Evolutionary conservation across 2,329 filamentous ascomycete genomes (phyloP).

Genomic region (Calonectria hawksworthii): DNA sequence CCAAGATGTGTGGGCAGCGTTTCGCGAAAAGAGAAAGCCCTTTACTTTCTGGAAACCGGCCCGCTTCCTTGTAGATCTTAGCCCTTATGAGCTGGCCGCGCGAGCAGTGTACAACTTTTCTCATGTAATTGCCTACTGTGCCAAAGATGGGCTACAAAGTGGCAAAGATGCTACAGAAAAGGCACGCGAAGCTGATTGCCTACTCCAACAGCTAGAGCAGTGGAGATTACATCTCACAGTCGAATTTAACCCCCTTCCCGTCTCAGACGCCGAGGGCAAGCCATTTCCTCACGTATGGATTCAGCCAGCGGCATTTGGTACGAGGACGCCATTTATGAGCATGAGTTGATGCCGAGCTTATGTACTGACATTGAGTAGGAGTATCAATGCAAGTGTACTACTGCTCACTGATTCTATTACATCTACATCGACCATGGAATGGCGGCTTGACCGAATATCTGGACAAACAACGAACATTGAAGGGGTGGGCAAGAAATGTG

Average conservation of each 20-base stretch:
- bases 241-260: slow-evolving; percentile 57
- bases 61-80: slow-evolving; percentile 60
- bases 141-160: not conserved
- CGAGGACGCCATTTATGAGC: slow-evolving; percentile 42
- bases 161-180: not conserved
- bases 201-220: slow-evolving; percentile 45
- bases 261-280: slow-evolving; percentile 25
- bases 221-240: slow-evolving; percentile 48
- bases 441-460: slow-evolving; percentile 58
- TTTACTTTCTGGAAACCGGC: slow-evolving; percentile 70
- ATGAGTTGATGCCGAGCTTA: slow-evolving; percentile 8
- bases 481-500: slow-evolving; percentile 47
- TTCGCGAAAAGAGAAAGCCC: slow-evolving; percentile 67
- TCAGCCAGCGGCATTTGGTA: slow-evolving; percentile 57
- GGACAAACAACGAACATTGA: slow-evolving; percentile 42
- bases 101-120: slow-evolving; percentile 67
- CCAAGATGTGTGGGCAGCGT: slow-evolving; percentile 75
- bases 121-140: slow-evolving; percentile 68
- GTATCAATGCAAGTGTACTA: slow-evolving; percentile 66
- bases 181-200: not conserved
- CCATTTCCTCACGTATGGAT: slow-evolving; percentile 63
- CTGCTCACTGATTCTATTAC: slow-evolving; percentile 66
- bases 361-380: slow-evolving; percentile 42
- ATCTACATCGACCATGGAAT: slow-evolving; percentile 34
- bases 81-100: slow-evolving; percentile 65